Base-by-base conservation (phyloP, 2,329 filamentous ascomycete species). In the Periglandula ipomoeae region DNA sequence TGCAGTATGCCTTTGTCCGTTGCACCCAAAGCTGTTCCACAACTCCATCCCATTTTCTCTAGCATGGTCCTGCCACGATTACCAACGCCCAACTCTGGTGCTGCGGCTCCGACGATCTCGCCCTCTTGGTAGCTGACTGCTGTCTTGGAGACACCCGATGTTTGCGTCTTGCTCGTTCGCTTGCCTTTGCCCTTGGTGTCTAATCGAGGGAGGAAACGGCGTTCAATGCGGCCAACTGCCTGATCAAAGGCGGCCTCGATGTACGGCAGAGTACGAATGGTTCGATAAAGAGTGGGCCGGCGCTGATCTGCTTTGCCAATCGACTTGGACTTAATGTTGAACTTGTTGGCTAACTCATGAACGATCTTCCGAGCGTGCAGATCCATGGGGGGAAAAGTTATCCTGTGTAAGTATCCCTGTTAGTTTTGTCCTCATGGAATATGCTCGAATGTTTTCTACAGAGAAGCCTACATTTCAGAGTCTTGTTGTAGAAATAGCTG, bases 31-130 rank as follows among this genome's bases (percentile, higher is more conserved):
- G 86, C 87, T 61, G 84, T 95, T 5, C 93, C 93, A 46, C 76
- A 84, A 52, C 79, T 86, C 90, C 93, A 98, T 3, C 93, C 93
- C 93, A 97, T 97, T 69, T 93, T 97, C 69, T 95, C 89, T 54
- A 98, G 69, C 81, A 98, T 87, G 3, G 82, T 81, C 45, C 89
- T 79, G 10, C 93, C 93, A 56, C 81, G 88, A 63, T 95, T 97
- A 47, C 85, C 86, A 4, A 74, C 72, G 1, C 87, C 87, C 27
- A 98, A 75, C 63, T 95, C 90, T 10, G 89, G 87, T 2, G 91
- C 90, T 43, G 82, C 80, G 2, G 79, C 88, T 43, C 91, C 93
- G 2, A 97, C 89, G 24, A 95, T 72, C 55, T 97, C 90, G 17
- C 93, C 93, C 59, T 97, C 87, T 52, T 78, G 79, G 56, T 93